phyloP scores from a whole-genome alignment of 108 stramenopile genomes.

The Nitzschia putrida region DNA sequence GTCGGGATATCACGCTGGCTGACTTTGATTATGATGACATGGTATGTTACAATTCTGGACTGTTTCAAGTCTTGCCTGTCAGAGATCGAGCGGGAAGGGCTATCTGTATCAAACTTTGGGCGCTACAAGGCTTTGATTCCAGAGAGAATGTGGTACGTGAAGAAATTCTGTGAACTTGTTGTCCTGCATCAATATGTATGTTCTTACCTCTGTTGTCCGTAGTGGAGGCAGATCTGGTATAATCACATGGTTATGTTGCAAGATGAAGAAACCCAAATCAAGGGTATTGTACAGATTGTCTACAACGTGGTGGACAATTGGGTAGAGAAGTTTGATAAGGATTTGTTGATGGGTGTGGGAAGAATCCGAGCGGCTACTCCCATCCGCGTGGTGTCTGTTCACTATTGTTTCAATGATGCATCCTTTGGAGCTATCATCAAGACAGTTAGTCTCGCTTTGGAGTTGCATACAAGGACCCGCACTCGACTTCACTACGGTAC shows the following conservation, averaged over 20 bases:
- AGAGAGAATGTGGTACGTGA: slow-evolving; percentile 16
- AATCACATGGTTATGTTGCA: slow-evolving; percentile 9
- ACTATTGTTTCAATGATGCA: slow-evolving; percentile 17
- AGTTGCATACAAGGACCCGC: slow-evolving; percentile 8
- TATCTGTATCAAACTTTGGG: slow-evolving; percentile 9
- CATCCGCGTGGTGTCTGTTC: slow-evolving; percentile 1
- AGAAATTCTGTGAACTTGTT: slow-evolving; percentile 1
- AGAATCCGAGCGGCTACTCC: slow-evolving; percentile 13
- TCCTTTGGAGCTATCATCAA: slow-evolving; percentile 14
- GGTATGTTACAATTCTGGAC: not conserved
- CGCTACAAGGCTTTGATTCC: slow-evolving; percentile 2
- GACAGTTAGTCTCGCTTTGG: not conserved
- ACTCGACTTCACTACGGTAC: slow-evolving; percentile 3
- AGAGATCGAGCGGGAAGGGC: slow-evolving; percentile 17
- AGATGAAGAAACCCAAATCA: slow-evolving; percentile 31
- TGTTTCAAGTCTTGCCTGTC: slow-evolving; percentile 14
- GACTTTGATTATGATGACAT: slow-evolving; percentile 18
- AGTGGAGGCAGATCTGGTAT: slow-evolving; percentile 15
- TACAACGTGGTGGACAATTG: slow-evolving; percentile 13
- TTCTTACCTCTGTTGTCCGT: not conserved
- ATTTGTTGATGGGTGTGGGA: slow-evolving; percentile 8
- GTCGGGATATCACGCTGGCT: slow-evolving; percentile 7
- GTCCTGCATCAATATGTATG: not conserved
- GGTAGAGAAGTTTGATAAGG: slow-evolving; percentile 16
- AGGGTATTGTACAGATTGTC: slow-evolving; percentile 28